Evolutionary conservation across 768 basidiomycete genomes (phyloP).

Genomic region (Paxillus rubicundulus): DNA sequence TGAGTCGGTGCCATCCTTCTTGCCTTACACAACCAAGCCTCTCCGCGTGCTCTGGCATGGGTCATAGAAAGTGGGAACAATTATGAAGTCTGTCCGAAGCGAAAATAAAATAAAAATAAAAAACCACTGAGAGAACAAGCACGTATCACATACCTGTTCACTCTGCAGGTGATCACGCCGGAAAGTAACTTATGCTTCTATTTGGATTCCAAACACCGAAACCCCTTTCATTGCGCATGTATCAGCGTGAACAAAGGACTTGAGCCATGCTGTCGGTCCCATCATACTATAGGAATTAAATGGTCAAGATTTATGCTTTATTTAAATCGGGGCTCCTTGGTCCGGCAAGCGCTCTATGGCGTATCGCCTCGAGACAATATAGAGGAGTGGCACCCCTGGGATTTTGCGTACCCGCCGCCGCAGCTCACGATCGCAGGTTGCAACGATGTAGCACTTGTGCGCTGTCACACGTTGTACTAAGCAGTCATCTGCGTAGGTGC

Average conservation of each 20-base stretch:
- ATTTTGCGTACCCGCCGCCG: constrained; percentile 89
- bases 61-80: neutral
- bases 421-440: constrained; percentile 95
- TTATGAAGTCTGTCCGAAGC: neutral
- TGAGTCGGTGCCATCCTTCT: neutral
- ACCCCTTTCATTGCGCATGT: neutral
- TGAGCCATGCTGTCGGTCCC: neutral
- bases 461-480: constrained; percentile 93
- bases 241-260: neutral
- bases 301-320: neutral
- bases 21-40: neutral
- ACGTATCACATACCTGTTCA: neutral
- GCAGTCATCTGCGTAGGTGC: constrained; percentile 99
- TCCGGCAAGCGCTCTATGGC: constrained; percentile 95
- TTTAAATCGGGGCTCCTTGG: constrained; percentile 74
- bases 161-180: neutral
- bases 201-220: neutral
- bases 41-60: neutral
- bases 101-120: too few relatives aligned
- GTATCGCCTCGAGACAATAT: constrained; percentile 88
- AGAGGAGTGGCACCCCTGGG: constrained; percentile 95
- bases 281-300: neutral
- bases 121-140: neutral
- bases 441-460: constrained; percentile 95
- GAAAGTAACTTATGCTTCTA: neutral